Base-by-base conservation (phyloP, 2,329 filamentous ascomycete species). In the Curvularia lunata region DNA sequence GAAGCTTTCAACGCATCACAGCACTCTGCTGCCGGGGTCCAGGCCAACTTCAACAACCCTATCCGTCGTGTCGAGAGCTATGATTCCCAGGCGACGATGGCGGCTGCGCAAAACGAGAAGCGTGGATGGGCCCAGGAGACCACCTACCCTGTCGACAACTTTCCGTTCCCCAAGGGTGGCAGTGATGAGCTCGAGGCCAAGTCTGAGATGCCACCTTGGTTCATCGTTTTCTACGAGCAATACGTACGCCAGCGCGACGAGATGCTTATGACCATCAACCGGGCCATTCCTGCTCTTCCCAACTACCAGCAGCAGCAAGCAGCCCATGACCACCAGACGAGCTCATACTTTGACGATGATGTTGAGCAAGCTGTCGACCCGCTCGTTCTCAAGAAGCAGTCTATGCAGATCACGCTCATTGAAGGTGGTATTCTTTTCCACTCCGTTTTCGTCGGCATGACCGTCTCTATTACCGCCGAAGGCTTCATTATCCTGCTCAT, bases 361-460 rank as follows among this genome's bases (percentile, higher is more conserved):
- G 68, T 76, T 18, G 72, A 75, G 38, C 62, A 74, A 1, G 61
- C 62, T 3, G 75, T 78, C 1, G 77, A 78, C 28, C 75, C 77
- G 16, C 66, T 77, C 12, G 64, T 77, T 4, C 63, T 77, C 5
- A 73, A 73, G 69, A 77, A 77, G 65, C 71, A 74, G 62, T 76
- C 74, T 13, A 58, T 77, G 55, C 73, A 77, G 37, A 77, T 77
- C 59, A 77, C 75, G 2, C 74, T 81, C 41, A 80, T 85, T 23
- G 86, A 87, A 70, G 87, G 82, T 65, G 85, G 86, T 59, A 83
- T 88, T 59, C 82, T 88, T 53, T 87, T 88, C 75, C 86, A 88
- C 75, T 85, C 83, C 3, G 82, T 88, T 48, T 86, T 88, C 69
- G 87, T 88, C 59, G 86, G 86, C 1, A 79, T 88, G 52, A 88